Evolutionary conservation across 176 grass and related monocot species (phyloP).

Genomic region (Pontederia paniculata): DNA sequence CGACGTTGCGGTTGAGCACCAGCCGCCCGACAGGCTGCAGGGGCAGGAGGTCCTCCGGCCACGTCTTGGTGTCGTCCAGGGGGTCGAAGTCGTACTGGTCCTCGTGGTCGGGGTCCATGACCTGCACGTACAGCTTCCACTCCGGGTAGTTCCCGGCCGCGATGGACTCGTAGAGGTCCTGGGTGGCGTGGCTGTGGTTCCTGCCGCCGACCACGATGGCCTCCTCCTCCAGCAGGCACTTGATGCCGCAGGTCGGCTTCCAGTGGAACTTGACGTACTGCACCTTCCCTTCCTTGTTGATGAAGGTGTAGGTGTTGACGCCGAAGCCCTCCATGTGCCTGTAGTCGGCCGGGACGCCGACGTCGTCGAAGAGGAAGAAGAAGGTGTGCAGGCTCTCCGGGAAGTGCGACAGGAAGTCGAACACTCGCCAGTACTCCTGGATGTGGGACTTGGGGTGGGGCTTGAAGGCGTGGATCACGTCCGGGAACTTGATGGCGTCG

Average conservation of each 20-base stretch:
- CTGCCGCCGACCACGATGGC: conserved; percentile 44
- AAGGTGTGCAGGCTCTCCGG: conserved; percentile 89
- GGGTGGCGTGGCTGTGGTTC: conserved; percentile 88
- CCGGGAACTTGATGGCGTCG: conserved; percentile 87
- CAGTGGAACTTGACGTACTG: conserved; percentile 90
- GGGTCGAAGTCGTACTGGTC: conserved; percentile 73
- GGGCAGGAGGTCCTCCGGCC: conserved; percentile 72
- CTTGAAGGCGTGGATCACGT: conserved; percentile 92
- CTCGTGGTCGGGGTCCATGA: conserved; percentile 64
- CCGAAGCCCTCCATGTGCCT: conserved; percentile 87
- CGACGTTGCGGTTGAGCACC: conserved; percentile 70
- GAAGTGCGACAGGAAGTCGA: conserved; percentile 68
- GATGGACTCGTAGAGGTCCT: conserved; percentile 89
- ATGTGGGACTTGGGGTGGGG: conserved; percentile 71
- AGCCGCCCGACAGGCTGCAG: conserved; percentile 56
- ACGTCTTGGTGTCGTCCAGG: conserved; percentile 87
- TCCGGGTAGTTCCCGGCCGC: conserved; percentile 56
- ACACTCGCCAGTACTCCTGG: conserved; percentile 83
- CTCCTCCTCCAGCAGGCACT: conserved; percentile 65
- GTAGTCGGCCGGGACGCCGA: conserved; percentile 68
- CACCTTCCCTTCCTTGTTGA: conserved; percentile 33
- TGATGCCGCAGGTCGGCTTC: conserved; percentile 66
- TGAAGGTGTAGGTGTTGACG: conserved; percentile 89
- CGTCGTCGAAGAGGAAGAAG: conserved; percentile 96
- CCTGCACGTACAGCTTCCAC: conserved; percentile 92